Evolutionary conservation across 2,329 filamentous ascomycete species (phyloP), one percentile per base, ranked within the genome.

Genomic region (Colletotrichum sublineola): DNA sequence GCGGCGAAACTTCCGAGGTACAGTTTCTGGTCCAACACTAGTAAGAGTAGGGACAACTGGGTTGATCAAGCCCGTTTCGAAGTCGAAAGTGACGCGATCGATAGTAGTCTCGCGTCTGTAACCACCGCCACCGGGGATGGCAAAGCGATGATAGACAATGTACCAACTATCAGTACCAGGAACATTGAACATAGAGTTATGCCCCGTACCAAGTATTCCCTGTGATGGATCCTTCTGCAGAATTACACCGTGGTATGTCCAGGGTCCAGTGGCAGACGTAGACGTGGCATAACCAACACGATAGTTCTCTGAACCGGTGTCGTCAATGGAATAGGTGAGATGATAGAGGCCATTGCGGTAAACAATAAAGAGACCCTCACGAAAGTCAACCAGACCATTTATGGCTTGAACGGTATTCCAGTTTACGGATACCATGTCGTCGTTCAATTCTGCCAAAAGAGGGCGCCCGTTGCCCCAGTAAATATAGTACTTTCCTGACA

Each of bases 401-500:
- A 84, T 77, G 4, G 73, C 68, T 40, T 71, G 71, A 5, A 80
- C 78, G 3, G 83, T 84, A 60, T 78, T 67, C 73, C 78, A 53
- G 56, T 84, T 82, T 74, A 86, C 78, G 0, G 83, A 84, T 0
- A 82, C 75, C 85, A 87, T 86, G 76, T 86, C 82, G 33, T 85
- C 82, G 44, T 77, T 79, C 0, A 86, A 75, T 74, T 86, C 82
- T 0, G 85, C 85, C 0, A 86, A 67, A 20, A 73, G 61, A 0
- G 84, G 81, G 0, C 71, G 71, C 1, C 84, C 83, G 62, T 86
- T 87, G 5, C 90, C 90, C 80, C 91, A 92, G 79, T 90, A 92
- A 8, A 92, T 77, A 73, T 91, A 92, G 65, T 87, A 89, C 50
- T 85, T 83, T 2, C 86, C 88, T 52, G 89, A 80, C 0, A 78